These are phyloP conservation scores for Amyloporia xantha DNA, from an alignment of 768 basidiomycete genomes.

Conservation along the genomic window DNA sequence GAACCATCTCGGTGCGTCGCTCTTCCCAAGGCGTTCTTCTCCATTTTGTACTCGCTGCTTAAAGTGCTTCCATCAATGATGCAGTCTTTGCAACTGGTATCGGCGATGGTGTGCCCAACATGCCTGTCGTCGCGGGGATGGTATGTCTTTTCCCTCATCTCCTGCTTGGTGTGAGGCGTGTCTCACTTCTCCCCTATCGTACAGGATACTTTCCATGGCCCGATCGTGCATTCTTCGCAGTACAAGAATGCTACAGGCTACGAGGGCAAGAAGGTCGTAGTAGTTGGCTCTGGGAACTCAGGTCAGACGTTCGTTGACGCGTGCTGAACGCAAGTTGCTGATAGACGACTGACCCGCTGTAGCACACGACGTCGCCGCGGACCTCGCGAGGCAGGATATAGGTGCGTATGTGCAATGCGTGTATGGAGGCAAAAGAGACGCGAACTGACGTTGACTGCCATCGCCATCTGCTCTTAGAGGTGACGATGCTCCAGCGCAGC, in stretches of 20 bases:
- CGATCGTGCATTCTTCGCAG: conserved; percentile 49
- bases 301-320: conserved; percentile 23
- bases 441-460: too few species aligned
- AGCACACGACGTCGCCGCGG: conserved; percentile 47
- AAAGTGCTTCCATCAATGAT: too few species aligned
- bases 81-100: conserved; percentile 35
- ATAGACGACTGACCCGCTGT: background rate
- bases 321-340: too few species aligned
- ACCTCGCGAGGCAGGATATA: conserved; percentile 37
- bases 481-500: conserved; percentile 54
- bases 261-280: conserved; percentile 60
- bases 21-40: too few species aligned
- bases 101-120: conserved; percentile 30
- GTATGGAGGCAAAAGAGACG: background rate
- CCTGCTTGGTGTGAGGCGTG: background rate
- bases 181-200: background rate
- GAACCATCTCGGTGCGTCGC: too few species aligned
- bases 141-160: conserved; percentile 8
- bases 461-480: too few species aligned
- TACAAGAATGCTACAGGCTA: conserved; percentile 52
- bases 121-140: conserved; percentile 27
- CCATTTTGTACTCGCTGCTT: too few species aligned
- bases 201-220: conserved; percentile 55
- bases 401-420: conserved; percentile 20
- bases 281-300: conserved; percentile 62